Evolutionary conservation across 306 rosid genomes (phyloP).

Genomic region (Pyrus betulifolia): DNA sequence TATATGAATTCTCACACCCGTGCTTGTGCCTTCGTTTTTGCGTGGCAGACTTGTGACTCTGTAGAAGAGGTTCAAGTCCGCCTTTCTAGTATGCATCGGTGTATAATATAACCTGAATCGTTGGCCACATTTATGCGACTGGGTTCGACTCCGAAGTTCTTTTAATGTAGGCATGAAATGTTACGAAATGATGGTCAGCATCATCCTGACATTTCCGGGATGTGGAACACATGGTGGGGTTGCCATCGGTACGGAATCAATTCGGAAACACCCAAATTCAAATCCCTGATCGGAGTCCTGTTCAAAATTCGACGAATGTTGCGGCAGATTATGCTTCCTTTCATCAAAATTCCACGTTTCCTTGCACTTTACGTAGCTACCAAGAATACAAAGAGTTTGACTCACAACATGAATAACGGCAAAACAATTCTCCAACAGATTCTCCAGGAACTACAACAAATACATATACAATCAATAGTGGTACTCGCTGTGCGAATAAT

Average conservation of each 20-base stretch:
- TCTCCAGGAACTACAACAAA: neutral
- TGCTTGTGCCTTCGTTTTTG: neutral
- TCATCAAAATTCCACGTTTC: neutral
- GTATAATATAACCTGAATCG: too few relatives aligned
- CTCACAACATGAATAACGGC: neutral
- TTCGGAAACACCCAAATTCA: neutral
- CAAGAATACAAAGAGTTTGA: neutral
- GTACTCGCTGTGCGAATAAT: neutral
- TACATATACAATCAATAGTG: neutral
- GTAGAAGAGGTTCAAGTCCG: slow-evolving; percentile 60
- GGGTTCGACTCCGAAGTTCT: too few relatives aligned
- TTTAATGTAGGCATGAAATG: too few relatives aligned
- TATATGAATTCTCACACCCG: too few relatives aligned
- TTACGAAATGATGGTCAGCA: neutral
- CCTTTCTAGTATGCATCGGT: neutral
- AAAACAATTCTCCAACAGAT: neutral
- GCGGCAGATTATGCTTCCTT: neutral
- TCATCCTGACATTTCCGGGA: neutral
- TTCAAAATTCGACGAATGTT: neutral
- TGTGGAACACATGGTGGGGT: neutral
- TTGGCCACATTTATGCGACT: too few relatives aligned
- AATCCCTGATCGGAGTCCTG: neutral
- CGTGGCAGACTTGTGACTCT: slow-evolving; percentile 63
- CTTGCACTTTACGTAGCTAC: neutral
- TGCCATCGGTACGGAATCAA: neutral